Base-by-base conservation (phyloP, 192 early-diverging fungal genomes). In the Phycomyces blakesleeanus region DNA sequence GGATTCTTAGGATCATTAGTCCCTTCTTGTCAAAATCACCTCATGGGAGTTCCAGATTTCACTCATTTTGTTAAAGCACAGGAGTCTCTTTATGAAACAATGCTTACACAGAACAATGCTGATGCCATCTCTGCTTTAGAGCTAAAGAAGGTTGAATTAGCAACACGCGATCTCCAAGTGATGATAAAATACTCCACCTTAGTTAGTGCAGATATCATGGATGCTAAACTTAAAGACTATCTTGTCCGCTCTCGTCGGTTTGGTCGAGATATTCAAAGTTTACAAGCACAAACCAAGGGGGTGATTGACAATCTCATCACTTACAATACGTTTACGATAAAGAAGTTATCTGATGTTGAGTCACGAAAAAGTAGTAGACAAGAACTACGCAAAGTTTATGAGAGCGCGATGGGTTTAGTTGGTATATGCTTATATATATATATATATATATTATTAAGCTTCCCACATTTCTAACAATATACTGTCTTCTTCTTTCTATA, bases 271-370 rank as follows among this genome's bases (percentile, higher is more conserved):
- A 42, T 83, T n/a, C 78, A 80, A 54, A 65, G 68, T 5, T 40
- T 83, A 44, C 76, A 83, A 41, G 67, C 79, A 11, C 68, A 76
- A 21, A 76, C 79, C 5, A 77, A 76, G 41, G 76, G 73, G 9
- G 77, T 76, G 1, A 59, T 83, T 27, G 82, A 83, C 63, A 79
- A 79, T n/a, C 22, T 83, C 9, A 77, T 78, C 24, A 78, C 80
- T 10, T 70, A 79, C 64, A 81, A 83, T 29, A 66, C 70, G 18
- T 79, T 75, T 54, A 71, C 69, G 5, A 59, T 78, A 20, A 57
- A 66, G 44, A 55, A 63, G 42, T 42, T 78, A 21, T 52, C 64
- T 68, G 61, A 63, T 63, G 67, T 75, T 16, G 38, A 59, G 59
- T 40, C 64, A 50, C 55, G 27, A 51, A 74, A 72, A 68, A 38